Conservation (phyloP, 306 rosid species). For the Cucumis cinereus region DNA sequence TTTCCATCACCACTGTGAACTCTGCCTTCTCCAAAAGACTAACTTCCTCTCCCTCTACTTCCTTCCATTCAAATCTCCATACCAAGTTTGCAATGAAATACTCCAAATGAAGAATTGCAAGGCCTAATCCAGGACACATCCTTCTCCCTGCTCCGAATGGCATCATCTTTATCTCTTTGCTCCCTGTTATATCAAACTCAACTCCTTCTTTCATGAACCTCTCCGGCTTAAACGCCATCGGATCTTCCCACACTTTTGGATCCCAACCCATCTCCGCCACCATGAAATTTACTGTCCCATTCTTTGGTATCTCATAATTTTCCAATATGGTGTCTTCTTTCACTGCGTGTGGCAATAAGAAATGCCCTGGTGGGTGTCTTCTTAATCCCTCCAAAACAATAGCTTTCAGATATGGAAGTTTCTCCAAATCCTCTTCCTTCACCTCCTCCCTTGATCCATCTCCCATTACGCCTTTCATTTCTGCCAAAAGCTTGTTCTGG, state of each 20-base stretch:
- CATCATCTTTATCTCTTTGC: constrained; percentile 10
- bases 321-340: background rate
- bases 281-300: background rate
- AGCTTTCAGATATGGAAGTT: background rate
- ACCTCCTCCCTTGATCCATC: background rate
- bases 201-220: no score
- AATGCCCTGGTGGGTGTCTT: constrained; percentile 8
- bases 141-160: constrained; percentile 10
- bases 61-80: constrained; percentile 3
- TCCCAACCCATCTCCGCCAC: background rate
- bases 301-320: background rate
- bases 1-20: constrained; percentile 1
- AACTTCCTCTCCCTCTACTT: background rate
- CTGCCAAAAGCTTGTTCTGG: background rate
- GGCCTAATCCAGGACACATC: constrained; percentile 1
- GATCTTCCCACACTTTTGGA: no score
- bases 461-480: background rate
- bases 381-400: constrained; percentile 7
- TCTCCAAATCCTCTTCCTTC: constrained; percentile 3
- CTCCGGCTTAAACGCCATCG: no score
- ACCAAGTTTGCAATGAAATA: constrained; percentile 7
- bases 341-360: constrained; percentile 5
- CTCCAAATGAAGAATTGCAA: constrained; percentile 11
- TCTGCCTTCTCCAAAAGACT: background rate
- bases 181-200: background rate